These are phyloP conservation scores for Neofusicoccum umdonicola DNA, from an alignment of 2,329 filamentous ascomycete genomes.

Conservation along the genomic window DNA sequence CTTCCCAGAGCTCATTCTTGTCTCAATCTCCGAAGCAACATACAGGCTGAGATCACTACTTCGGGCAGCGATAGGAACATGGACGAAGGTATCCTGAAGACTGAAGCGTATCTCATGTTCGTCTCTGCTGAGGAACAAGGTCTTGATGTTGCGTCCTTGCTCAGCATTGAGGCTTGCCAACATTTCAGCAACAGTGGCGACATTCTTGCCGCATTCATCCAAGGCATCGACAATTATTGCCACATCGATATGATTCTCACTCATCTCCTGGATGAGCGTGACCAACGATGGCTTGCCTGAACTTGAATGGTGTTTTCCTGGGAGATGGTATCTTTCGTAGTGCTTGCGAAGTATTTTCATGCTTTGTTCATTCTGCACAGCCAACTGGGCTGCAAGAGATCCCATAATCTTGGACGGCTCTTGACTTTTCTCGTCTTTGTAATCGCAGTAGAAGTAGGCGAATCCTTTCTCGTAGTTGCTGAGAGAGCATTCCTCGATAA, in stretches of 20 bases:
- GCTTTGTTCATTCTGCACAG: constrained; percentile 27
- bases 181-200: constrained; percentile 15
- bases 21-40: not conserved
- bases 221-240: constrained; percentile 29
- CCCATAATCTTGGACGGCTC: constrained; percentile 25
- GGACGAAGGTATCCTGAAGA: not conserved
- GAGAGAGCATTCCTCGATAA: too few relatives aligned
- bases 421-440: constrained; percentile 24
- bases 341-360: constrained; percentile 21
- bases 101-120: not conserved
- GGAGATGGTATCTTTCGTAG: constrained; percentile 13
- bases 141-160: not conserved
- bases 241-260: constrained; percentile 17
- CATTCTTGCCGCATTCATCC: constrained; percentile 25
- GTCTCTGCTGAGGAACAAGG: not conserved
- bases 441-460: constrained; percentile 34
- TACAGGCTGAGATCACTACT: not conserved
- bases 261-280: constrained; percentile 20
- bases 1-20: not conserved
- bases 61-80: not conserved
- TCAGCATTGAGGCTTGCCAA: not conserved
- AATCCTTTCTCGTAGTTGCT: not conserved
- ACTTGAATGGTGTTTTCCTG: not conserved
- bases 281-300: constrained; percentile 12
- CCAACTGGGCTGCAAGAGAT: constrained; percentile 30